These are phyloP conservation scores for Colletotrichum horii DNA, from an alignment of 2,329 filamentous ascomycete genomes.

Conservation along the genomic window DNA sequence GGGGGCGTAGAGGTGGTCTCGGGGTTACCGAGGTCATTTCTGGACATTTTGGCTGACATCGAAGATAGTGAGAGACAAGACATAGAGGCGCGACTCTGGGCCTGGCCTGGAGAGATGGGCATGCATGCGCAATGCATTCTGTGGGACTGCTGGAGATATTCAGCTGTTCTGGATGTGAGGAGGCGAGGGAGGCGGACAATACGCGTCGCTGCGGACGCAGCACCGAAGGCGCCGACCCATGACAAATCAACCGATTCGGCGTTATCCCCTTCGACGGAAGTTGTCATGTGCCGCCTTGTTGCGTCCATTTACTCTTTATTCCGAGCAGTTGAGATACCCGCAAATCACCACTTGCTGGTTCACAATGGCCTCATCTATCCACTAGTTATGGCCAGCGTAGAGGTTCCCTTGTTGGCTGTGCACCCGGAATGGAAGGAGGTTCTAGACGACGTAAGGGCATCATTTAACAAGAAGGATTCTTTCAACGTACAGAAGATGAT, in stretches of 20 bases:
- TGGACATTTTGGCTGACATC: constrained; percentile 30
- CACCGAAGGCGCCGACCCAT: neutral
- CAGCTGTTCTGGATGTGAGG: constrained; percentile 27
- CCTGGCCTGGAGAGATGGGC: constrained; percentile 30
- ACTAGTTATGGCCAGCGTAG: constrained; percentile 28
- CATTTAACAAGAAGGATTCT: neutral
- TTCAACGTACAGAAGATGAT: neutral
- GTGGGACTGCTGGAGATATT: constrained; percentile 31
- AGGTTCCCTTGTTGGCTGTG: constrained; percentile 23
- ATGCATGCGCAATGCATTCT: constrained; percentile 30
- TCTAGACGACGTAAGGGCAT: neutral
- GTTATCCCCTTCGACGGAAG: constrained; percentile 15
- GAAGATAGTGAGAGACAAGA: neutral
- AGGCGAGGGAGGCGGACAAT: neutral
- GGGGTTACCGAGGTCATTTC: constrained; percentile 28
- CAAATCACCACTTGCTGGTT: constrained; percentile 24
- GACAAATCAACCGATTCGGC: neutral
- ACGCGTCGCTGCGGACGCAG: neutral
- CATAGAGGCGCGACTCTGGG: constrained; percentile 23
- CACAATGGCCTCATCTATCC: constrained; percentile 31
- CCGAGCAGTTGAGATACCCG: constrained; percentile 10
- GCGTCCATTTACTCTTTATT: constrained; percentile 29
- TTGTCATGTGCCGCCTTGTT: constrained; percentile 28
- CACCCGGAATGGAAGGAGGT: constrained; percentile 23
- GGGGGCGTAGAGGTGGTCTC: constrained; percentile 32